Base-by-base conservation (phyloP, 306 rosid species). In the Cucurbita maxima region DNA sequence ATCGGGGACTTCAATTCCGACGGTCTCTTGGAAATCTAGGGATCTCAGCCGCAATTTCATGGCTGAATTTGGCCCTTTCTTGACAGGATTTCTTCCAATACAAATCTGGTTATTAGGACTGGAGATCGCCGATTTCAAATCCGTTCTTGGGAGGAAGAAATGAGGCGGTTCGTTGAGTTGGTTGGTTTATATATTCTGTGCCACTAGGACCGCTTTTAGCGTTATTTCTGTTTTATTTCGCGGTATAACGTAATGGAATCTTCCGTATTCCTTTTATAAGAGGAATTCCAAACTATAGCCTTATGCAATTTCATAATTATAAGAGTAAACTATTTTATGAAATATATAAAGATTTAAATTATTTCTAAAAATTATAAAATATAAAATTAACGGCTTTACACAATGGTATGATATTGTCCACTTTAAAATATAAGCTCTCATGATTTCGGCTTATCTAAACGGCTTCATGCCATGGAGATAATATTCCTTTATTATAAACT, bases 41-140 rank as follows among this genome's bases (percentile, higher is more conserved):
- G 88, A 82, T 80, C 98, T 75, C 19, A 90, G 60, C 73, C 96
- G 78, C n/a, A 92, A 84, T 73, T 83, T 92, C 98, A 90, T 87
- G 77, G 72, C 64, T 67, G 25, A 51, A 51, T 30, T 16, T 8
- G 25, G 58, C 1, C 41, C 2, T 9, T 18, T 40, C 45, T 30
- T 0, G 18, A 6, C 19, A 4, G 63, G 55, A 8, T 3, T 19
- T 12, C 20, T 41, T 54, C 59, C 3, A 43, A 68, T 25, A 45
- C 71, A n/a, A 34, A 8, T 41, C 18, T 43, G 37, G 13, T 3
- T 15, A 20, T 51, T 70, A 70, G 74, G 59, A 59, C 16, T 8
- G 30, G 73, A 68, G 20, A 68, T 7, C 1, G 73, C 0, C 5
- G 56, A 45, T 20, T 66, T 38, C 48, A 43, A 36, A 13, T 2